Conservation (phyloP, 257 asterid species). For the Plantago ovata region DNA sequence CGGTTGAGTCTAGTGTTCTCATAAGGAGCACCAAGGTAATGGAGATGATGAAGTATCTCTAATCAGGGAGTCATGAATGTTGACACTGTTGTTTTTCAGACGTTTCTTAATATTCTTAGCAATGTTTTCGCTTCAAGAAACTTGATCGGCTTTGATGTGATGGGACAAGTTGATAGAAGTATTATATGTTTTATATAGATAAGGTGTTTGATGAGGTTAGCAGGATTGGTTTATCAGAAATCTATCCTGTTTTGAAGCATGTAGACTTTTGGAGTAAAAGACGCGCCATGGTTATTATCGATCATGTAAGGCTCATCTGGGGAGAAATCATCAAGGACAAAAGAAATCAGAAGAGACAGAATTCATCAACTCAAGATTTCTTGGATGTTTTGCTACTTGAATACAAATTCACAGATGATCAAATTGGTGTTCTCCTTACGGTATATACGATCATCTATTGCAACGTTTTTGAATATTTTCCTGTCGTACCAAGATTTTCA, state of each 20-base stretch:
- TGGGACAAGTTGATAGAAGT: neutral
- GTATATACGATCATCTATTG: neutral
- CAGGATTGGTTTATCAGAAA: slow-evolving; percentile 14
- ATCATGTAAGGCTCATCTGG: slow-evolving; percentile 7
- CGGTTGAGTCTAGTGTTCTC: slow-evolving; percentile 1
- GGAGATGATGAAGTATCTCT: slow-evolving; percentile 6
- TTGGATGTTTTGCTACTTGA: slow-evolving; percentile 12
- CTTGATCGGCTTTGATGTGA: slow-evolving; percentile 4
- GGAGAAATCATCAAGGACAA: slow-evolving; percentile 15
- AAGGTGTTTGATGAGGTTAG: slow-evolving; percentile 5
- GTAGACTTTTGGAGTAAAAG: slow-evolving; percentile 18
- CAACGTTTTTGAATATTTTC: no score
- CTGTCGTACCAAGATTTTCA: neutral
- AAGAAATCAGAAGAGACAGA: neutral
- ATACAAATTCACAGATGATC: slow-evolving; percentile 11
- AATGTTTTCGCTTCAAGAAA: slow-evolving; percentile 11
- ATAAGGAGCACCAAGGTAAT: slow-evolving; percentile 8
- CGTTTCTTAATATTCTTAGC: slow-evolving; percentile 8
- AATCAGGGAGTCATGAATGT: slow-evolving; percentile 15
- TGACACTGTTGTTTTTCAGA: slow-evolving; percentile 7
- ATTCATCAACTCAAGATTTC: slow-evolving; percentile 11
- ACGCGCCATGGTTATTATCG: slow-evolving; percentile 1
- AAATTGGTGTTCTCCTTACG: slow-evolving; percentile 9
- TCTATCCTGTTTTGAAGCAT: slow-evolving; percentile 15
- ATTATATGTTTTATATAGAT: neutral